Evolutionary conservation across 2,329 filamentous ascomycete species (phyloP).

Genomic region (Rutstroemia sp.): DNA sequence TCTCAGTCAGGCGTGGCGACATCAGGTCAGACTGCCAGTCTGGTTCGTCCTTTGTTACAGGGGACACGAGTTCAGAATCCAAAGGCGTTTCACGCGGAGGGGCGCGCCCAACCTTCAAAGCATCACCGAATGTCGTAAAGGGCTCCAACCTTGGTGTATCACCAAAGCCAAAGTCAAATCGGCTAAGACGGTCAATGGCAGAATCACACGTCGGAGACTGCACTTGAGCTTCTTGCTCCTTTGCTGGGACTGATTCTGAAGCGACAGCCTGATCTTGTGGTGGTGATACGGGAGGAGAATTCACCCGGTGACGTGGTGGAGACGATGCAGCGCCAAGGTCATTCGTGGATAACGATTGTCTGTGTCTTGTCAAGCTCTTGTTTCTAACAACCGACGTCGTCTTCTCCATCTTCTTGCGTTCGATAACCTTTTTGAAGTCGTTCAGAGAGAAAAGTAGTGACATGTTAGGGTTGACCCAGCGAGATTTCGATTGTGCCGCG

Average conservation of each 20-base stretch:
- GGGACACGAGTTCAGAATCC: not conserved
- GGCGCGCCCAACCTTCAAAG: not conserved
- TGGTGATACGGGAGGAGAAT: conserved; percentile 41
- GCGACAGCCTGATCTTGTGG: conserved; percentile 16
- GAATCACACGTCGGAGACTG: conserved; percentile 12
- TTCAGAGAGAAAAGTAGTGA: conserved; percentile 84
- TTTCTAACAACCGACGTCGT: conserved; percentile 25
- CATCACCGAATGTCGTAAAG: not conserved
- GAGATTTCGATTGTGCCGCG: conserved; percentile 70
- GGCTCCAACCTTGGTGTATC: conserved; percentile 5
- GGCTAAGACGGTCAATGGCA: conserved; percentile 17
- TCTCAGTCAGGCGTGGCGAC: conserved; percentile 28
- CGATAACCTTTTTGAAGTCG: conserved; percentile 64
- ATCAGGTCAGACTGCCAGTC: conserved; percentile 24
- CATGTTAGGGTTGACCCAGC: conserved; percentile 90
- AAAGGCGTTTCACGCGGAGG: not conserved
- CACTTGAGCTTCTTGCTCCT: conserved; percentile 10
- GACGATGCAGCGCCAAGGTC: conserved; percentile 38
- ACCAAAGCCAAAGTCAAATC: conserved; percentile 27
- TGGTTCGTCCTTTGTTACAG: conserved; percentile 10
- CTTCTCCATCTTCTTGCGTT: conserved; percentile 40
- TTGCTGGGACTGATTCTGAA: not conserved
- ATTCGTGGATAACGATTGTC: conserved; percentile 52
- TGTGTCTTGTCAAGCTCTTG: conserved; percentile 53
- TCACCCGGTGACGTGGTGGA: conserved; percentile 42